Evolutionary conservation across 805 yeast species (phyloP).

Genomic region (Pichia phayaonensis): DNA sequence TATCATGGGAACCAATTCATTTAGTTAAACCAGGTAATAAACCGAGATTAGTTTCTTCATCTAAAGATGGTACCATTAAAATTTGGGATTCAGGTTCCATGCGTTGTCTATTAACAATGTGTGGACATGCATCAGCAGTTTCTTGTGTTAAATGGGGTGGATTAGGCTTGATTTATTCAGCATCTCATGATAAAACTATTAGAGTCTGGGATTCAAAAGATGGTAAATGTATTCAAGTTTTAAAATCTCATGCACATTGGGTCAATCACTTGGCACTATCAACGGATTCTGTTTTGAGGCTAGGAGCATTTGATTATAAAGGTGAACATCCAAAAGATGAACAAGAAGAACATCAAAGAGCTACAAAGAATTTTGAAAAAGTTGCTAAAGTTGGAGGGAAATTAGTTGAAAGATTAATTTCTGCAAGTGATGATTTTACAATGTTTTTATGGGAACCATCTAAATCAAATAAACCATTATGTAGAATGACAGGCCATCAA

Average conservation of each 20-base stretch:
- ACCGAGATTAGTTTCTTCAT: constrained; percentile 75
- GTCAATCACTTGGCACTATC: constrained; percentile 88
- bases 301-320: constrained; percentile 82
- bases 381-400: constrained; percentile 53
- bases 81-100: constrained; percentile 83
- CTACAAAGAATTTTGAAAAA: constrained; percentile 53
- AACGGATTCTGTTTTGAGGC: constrained; percentile 79
- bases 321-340: constrained; percentile 37
- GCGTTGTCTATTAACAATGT: constrained; percentile 57
- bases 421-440: constrained; percentile 96
- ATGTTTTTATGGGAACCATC: constrained; percentile 96
- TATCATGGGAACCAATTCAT: constrained; percentile 94
- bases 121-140: constrained; percentile 84
- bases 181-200: constrained; percentile 94
- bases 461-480: constrained; percentile 70
- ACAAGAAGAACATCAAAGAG: constrained; percentile 44
- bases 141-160: constrained; percentile 99
- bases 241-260: constrained; percentile 96
- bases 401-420: constrained; percentile 69
- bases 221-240: constrained; percentile 71
- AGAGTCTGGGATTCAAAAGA: constrained; percentile 80
- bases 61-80: constrained; percentile 84
- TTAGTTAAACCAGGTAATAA: constrained; percentile 54
- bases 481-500: constrained; percentile 97
- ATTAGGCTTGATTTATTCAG: constrained; percentile 70